These are phyloP conservation scores for Kwoniella europaea DNA, from an alignment of 768 basidiomycete species.

Conservation along the genomic window DNA sequence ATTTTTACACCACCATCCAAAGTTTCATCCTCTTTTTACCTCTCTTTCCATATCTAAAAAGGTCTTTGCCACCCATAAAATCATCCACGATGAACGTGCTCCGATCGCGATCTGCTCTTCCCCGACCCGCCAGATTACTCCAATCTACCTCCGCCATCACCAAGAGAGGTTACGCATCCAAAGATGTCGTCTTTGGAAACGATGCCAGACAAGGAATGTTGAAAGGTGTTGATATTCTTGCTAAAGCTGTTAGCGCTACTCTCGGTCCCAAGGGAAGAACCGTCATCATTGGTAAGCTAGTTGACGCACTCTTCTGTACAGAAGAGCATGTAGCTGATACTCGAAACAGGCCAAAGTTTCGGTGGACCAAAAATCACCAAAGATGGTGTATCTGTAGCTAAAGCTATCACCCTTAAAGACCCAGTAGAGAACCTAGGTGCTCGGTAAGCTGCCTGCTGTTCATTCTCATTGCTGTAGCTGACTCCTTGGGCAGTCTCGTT, in stretches of 20 bases:
- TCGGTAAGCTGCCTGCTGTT: conserved; percentile 66
- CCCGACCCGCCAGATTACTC: conserved; percentile 49
- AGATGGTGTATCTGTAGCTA: conserved; percentile 98
- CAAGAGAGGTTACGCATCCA: conserved; percentile 59
- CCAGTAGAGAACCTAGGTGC: conserved; percentile 99
- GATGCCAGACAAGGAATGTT: conserved; percentile 91
- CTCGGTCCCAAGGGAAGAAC: conserved; percentile 98
- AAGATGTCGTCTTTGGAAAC: conserved; percentile 96
- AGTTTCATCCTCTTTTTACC: not conserved
- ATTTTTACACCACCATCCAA: not conserved
- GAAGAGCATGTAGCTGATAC: not conserved
- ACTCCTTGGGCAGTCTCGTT: conserved; percentile 67
- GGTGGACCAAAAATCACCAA: conserved; percentile 84
- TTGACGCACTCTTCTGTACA: conserved; percentile 2
- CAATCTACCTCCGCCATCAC: conserved; percentile 32
- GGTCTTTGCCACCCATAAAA: conserved; percentile 1
- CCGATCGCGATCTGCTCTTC: conserved; percentile 51
- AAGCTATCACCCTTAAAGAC: conserved; percentile 90
- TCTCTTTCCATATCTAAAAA: not conserved
- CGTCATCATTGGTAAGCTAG: conserved; percentile 86
- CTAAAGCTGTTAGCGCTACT: conserved; percentile 94
- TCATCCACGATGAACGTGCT: conserved; percentile 39
- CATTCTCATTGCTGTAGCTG: not conserved
- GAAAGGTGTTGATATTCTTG: conserved; percentile 93
- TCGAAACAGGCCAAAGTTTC: conserved; percentile 54